Evolutionary conservation across 441 rosid genomes (phyloP), one percentile per base, ranked within the genome.

Genomic region (Populus hybrid): DNA sequence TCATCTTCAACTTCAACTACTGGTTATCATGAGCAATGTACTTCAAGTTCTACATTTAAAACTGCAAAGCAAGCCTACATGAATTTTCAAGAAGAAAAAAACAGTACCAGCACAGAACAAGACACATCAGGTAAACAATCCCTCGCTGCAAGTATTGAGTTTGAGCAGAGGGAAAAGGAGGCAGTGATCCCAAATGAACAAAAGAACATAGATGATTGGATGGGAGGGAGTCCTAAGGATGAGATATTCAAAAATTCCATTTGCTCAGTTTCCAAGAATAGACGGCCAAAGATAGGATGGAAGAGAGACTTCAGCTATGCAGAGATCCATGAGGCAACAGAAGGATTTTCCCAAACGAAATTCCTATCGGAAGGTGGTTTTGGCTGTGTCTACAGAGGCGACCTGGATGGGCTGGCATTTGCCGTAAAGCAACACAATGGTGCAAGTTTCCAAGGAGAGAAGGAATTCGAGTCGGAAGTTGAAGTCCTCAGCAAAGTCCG

Each of bases 351-450:
- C 2, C 46, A 4, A 0, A 82, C 64, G 63, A 91, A 87, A 74
- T 88, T 76, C 81, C 76, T 87, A 28, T 86, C 88, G 7, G 90
- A 80, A 76, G 91, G 90, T 5, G 95, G 89, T 50, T 91, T 86
- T 50, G 92, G 93, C 26, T 83, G 84, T 46, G 92, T 84, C 21
- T 83, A 64, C 65, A 74, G 42, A 78, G 92, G 92, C 46, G 82
- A 88, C 26, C 67, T 86, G 2, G 70, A 84, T 32, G 87, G 85
- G 34, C 80, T 84, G 75, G 84, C 90, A 91, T 85, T 95, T 79
- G 99, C 99, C 0, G 98, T 95, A 6, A 95, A 94, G 91, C 91
- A 94, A 78, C 79, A 91, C 83, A 94, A 95, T 85, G 92, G 87
- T 70, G 91, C 92, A 88, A 92, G 95, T 82, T 79, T 85, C 84